Evolutionary conservation across 2,329 filamentous ascomycete genomes (phyloP).

Genomic region (Neurospora crassa): DNA sequence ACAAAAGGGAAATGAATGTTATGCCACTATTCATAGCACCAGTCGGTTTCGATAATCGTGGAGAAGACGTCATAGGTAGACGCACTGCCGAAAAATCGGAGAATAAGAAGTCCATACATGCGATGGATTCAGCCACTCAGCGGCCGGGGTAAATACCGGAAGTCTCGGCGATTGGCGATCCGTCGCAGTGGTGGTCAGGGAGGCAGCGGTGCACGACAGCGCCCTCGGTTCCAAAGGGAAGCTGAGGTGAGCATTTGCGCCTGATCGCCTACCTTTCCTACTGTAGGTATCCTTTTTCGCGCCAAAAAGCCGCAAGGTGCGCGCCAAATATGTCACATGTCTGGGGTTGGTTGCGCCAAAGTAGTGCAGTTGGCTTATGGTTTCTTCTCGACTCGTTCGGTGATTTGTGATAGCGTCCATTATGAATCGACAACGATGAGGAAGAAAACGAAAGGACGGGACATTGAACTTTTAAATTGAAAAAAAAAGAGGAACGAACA

Average conservation of each 20-base stretch:
- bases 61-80: not conserved
- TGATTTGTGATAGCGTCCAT: not conserved
- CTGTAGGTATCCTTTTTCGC: not conserved
- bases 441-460: not conserved
- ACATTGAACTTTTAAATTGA: too few species aligned
- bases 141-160: not conserved
- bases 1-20: not conserved
- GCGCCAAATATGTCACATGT: not conserved
- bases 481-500: not conserved
- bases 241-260: not conserved
- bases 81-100: not conserved
- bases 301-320: not conserved
- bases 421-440: not conserved
- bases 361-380: not conserved
- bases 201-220: not conserved
- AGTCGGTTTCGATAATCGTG: not conserved
- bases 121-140: not conserved
- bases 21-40: not conserved
- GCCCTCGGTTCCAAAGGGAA: not conserved
- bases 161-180: not conserved
- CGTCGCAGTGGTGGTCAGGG: not conserved
- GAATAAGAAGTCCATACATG: not conserved
- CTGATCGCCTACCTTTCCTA: too few species aligned
- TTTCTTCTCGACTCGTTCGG: not conserved
- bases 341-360: not conserved